Percentiles rank a stretch among this genome's conserved stretches.
Evolutionary conservation across 75 land plant species (phyloP).

Genomic region (Ceratopteris richardii): DNA sequence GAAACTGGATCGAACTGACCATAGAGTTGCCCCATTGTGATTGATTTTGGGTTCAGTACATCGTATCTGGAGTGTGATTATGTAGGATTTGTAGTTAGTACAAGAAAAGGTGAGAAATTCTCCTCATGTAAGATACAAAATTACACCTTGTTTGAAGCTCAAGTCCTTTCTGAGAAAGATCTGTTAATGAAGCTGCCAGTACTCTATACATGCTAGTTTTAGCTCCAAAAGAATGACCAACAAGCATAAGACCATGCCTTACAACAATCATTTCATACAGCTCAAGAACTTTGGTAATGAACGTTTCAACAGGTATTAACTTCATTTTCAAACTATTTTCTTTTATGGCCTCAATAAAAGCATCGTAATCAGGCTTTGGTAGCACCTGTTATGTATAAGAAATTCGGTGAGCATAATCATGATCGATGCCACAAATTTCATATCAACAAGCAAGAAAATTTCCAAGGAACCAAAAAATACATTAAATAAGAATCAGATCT

Average conservation of each 20-base stretch:
- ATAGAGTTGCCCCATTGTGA: constrained; percentile 28
- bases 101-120: too few relatives aligned
- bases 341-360: constrained; percentile 8
- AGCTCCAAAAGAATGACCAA: constrained; percentile 27
- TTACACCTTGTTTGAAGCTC: constrained; percentile 13
- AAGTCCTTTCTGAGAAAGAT: constrained; percentile 10
- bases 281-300: constrained; percentile 17
- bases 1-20: constrained; percentile 33
- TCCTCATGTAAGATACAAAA: too few relatives aligned
- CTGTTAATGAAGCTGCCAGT: constrained; percentile 17
- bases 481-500: too few relatives aligned
- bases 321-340: constrained; percentile 9
- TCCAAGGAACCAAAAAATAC: too few relatives aligned
- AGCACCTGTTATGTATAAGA: constrained; percentile 10
- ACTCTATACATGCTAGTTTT: constrained; percentile 20
- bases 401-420: neutral
- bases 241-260: constrained; percentile 24
- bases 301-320: constrained; percentile 12
- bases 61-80: constrained; percentile 11
- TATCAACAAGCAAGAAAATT: too few relatives aligned
- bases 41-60: constrained; percentile 27
- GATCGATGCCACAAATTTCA: too few relatives aligned
- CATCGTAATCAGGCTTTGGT: constrained; percentile 23
- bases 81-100: too few relatives aligned
- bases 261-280: constrained; percentile 31